These are phyloP conservation scores for Candida schatavii DNA, from an alignment of 805 yeast genomes.

Conservation along the genomic window DNA sequence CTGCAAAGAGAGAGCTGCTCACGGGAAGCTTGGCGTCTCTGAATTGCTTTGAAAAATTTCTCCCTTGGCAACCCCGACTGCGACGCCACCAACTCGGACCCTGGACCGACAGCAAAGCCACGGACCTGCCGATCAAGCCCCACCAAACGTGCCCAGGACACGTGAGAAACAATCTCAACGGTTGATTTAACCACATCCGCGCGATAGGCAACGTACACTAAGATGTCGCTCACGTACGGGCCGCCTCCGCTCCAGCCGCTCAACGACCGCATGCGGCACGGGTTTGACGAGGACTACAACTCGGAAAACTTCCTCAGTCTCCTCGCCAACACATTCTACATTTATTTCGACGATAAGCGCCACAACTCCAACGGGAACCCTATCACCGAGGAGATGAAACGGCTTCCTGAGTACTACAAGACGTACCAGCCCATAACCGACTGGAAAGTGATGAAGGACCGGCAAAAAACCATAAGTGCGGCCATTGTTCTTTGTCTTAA, in stretches of 20 bases:
- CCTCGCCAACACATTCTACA: constrained; percentile 67
- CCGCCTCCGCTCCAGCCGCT: constrained; percentile 44
- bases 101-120: too few relatives aligned
- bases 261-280: constrained; percentile 60
- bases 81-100: too few relatives aligned
- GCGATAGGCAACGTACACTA: too few relatives aligned
- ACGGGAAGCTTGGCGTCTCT: too few relatives aligned
- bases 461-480: constrained; percentile 91
- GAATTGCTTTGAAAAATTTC: too few relatives aligned
- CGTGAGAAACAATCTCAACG: too few relatives aligned
- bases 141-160: too few relatives aligned
- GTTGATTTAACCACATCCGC: too few relatives aligned
- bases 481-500: constrained; percentile 89
- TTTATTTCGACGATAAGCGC: constrained; percentile 88
- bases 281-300: constrained; percentile 61
- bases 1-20: too few relatives aligned
- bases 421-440: constrained; percentile 73
- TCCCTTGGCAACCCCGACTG: too few relatives aligned
- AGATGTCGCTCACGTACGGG: constrained; percentile 17
- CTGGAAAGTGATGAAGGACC: constrained; percentile 88
- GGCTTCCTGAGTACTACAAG: constrained; percentile 34
- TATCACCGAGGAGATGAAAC: constrained; percentile 50
- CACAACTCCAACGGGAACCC: constrained; percentile 91
- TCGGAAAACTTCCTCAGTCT: constrained; percentile 54
- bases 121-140: too few relatives aligned